These are phyloP conservation scores for Iris pallida DNA, from an alignment of 116 monocot genomes.

Conservation along the genomic window DNA sequence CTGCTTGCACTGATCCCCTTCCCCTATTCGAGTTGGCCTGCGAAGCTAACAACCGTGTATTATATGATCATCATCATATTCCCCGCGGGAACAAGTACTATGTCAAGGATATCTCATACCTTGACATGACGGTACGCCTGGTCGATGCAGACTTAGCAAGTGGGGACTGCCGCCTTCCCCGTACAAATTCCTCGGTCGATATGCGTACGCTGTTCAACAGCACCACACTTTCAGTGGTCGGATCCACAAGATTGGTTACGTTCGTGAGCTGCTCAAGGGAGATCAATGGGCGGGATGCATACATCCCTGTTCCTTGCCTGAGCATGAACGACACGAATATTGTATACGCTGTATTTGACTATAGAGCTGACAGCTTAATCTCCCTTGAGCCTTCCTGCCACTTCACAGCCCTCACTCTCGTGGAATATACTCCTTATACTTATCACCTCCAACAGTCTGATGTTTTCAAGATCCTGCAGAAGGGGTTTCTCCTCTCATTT, in stretches of 20 bases:
- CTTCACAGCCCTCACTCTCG: background rate
- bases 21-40: background rate
- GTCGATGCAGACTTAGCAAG: background rate
- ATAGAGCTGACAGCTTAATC: background rate
- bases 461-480: background rate
- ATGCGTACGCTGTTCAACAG: too few relatives aligned
- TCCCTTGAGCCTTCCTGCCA: slow-evolving; percentile 1
- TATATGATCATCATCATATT: too few relatives aligned
- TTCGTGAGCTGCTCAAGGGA: slow-evolving; percentile 4
- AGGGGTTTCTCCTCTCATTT: slow-evolving; percentile 1
- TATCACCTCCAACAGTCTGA: background rate
- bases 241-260: background rate
- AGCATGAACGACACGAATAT: background rate
- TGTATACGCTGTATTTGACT: background rate
- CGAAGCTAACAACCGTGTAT: background rate
- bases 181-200: too few relatives aligned
- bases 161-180: background rate
- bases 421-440: background rate
- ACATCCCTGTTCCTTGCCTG: background rate
- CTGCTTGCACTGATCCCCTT: background rate
- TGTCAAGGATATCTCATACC: background rate
- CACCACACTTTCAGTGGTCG: too few relatives aligned
- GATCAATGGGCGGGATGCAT: background rate
- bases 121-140: background rate
- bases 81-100: background rate